Base-by-base conservation (phyloP, 2,329 filamentous ascomycete species). In the Neopestalotiopsis clavispora region DNA sequence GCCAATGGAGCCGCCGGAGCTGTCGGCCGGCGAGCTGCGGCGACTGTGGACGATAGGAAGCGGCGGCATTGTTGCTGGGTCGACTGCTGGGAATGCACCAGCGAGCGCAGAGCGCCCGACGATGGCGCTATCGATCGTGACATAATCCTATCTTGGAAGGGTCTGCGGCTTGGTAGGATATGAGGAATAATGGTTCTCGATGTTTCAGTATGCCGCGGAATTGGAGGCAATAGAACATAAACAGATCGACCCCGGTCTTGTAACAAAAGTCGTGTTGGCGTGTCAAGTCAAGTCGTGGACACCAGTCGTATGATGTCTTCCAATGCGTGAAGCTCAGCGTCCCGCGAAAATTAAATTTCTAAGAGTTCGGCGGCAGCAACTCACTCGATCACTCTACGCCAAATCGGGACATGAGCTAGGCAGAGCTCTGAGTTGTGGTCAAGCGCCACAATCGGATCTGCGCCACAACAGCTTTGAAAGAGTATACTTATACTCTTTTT, bases 41-140 rank as follows among this genome's bases (percentile, higher is more conserved):
- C 30, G 64, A 34, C 61, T n/a, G 56, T 20, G 12, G 70, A 71
- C 12, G 72, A 74, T 60, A 74, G 65, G 65, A 73, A 67, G 38
- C 73, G 73, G 5, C 67, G 72, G 65, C 71, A 74, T 52, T 71
- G 70, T 20, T 40, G 59, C 59, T 32, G 30, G 30, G 59, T 62
- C 32, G 28, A 17, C 38, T 45, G 69, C 20, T 61, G 67, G 56
- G 69, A 20, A 65, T 62, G 75, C 38, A 77, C 52, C 7, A 77
- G 68, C 13, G 72, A 70, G 45, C 72, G 70, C 32, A 74, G 72
- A 38, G 70, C 57, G 45, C 52, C 34, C 38, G 63, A 42, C 34
- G 69, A 66, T 13, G 49, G 61, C 56, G 69, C 56, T 32, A 70
- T 68, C 23, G 67, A 66, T 32, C 67, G 63, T 40, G 67, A 52